These are phyloP conservation scores for Fusarium equiseti DNA, from an alignment of 2,329 filamentous ascomycete species.

Conservation along the genomic window DNA sequence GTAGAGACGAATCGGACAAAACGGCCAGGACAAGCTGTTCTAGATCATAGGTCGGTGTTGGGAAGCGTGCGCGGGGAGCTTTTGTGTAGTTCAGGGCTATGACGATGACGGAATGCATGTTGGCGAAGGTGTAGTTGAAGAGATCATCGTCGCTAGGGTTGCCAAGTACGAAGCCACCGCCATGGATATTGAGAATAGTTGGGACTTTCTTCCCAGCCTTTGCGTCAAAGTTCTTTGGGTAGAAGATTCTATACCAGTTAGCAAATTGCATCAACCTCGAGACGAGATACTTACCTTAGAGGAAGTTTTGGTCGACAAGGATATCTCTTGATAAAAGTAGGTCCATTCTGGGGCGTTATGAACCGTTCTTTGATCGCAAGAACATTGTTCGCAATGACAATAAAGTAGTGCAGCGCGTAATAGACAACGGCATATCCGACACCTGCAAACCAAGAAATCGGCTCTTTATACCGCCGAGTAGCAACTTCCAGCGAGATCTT, in stretches of 20 bases:
- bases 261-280: fast-evolving
- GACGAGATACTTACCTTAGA: neutral
- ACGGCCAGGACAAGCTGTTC: conserved; percentile 20
- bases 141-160: conserved; percentile 20
- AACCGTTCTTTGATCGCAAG: conserved; percentile 4
- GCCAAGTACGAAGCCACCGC: conserved; percentile 27
- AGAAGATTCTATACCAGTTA: conserved; percentile 11
- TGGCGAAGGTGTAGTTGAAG: conserved; percentile 16
- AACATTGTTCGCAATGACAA: neutral
- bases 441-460: neutral
- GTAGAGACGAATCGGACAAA: conserved; percentile 1
- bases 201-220: neutral
- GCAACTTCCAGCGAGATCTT: neutral
- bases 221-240: neutral
- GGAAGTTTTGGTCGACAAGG: conserved; percentile 18
- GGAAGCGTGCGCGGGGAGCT: conserved; percentile 10
- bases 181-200: conserved; percentile 13
- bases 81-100: conserved; percentile 28
- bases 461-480: conserved; percentile 3
- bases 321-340: conserved; percentile 14
- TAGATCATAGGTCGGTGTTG: conserved; percentile 17
- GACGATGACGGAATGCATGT: conserved; percentile 26
- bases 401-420: neutral
- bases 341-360: neutral
- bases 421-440: neutral